Evolutionary conservation across 169 alveolate species (phyloP), one percentile per base, ranked within the genome.

Genomic region (Plasmodium gonderi): DNA sequence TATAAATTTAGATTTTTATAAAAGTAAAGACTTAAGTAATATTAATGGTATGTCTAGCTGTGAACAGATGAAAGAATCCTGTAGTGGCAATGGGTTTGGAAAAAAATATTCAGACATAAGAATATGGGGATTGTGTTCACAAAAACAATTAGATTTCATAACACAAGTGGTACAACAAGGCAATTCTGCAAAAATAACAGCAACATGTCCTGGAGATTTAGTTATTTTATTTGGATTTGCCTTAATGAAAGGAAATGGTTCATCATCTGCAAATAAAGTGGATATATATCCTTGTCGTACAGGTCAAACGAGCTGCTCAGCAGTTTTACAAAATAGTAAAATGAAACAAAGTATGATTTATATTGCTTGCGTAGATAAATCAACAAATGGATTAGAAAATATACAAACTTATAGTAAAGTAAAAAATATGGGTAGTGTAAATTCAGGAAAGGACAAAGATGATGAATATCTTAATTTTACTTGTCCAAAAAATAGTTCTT

Each of bases 61-160:
- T 69, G 96, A 95, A 31, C 95, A 93, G 11, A 92, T 96, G 85
- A 94, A 97, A 38, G 98, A 96, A 79, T 96, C 96, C 76, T 96
- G 98, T 72, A 89, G 95, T 54, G 98, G 95, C 5, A 51, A 83
- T 26, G 96, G 90, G 11, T 81, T 91, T 45, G 81, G 68, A 5
- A 75, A 67, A 11, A 91, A 65, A 26, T 91, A 92, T 74, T 74
- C 94, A 5, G 96, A 96, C 60, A 96, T 80, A 17, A 95, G 97
- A 33, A 95, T 96, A 23, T 96, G 95, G 95, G 96, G 75, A 17
- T 77, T 95, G 64, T 96, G 98, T 72, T 96, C 97, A 3, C 69
- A 75, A 47, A 96, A 95, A 38, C 91, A 97, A 33, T 45, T 95
- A 23, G 95, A 96, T 2, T 92, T 93, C 29, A 92, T 95, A 9